Base-by-base conservation (phyloP, 2,329 filamentous ascomycete species). In the Neofusicoccum sp. region DNA sequence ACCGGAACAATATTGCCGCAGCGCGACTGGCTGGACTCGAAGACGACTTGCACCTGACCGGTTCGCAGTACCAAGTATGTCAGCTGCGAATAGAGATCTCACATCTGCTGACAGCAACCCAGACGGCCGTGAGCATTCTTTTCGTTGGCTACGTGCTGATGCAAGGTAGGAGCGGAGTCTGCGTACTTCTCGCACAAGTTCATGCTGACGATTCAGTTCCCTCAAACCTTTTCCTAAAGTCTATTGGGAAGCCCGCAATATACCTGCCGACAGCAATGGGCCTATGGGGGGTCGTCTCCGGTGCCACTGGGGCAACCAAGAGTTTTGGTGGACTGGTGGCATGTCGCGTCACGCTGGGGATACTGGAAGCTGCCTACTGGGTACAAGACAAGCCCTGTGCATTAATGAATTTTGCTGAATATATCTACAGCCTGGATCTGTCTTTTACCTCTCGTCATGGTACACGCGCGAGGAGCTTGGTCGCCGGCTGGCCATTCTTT, bases 51-150 rank as follows among this genome's bases (percentile, higher is more conserved):
- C 62, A 58, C 8, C 63, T 69, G 20, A 56, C 58, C 8, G 64
- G 65, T 7, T 61, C 53, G 8, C 65, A 66, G 47, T 64, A 65
- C 1, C 63, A 69, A 48, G 61, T 65, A 14, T 14, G 26, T 1
- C 2, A 1, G 9, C n/a, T 9, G 1, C 1, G 14, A 4, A 5
- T 2, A 3, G 9, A 3, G 7, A 5, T 12, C 14, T 24, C 0
- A 8, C 20, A 14, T 20, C 20, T 20, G 28, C 16, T 47, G 4
- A 26, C 24, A n/a, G 26, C 24, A 1, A 3, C 43, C 4, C 83
- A 83, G 62, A 89, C 59, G 75, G 88, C 14, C 67, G 75, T 1
- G 77, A 88, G 54, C 87, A 88, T 62, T 74, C 88, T 53, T 87
- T 88, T 70, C 31, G 79, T 80, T 30, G 78, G 81, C 20, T 68